A percentile compares a stretch with the other conserved stretches of the same genome.
Conservation (phyloP, 148 eudicot species). For the Suaeda aralocaspica region DNA sequence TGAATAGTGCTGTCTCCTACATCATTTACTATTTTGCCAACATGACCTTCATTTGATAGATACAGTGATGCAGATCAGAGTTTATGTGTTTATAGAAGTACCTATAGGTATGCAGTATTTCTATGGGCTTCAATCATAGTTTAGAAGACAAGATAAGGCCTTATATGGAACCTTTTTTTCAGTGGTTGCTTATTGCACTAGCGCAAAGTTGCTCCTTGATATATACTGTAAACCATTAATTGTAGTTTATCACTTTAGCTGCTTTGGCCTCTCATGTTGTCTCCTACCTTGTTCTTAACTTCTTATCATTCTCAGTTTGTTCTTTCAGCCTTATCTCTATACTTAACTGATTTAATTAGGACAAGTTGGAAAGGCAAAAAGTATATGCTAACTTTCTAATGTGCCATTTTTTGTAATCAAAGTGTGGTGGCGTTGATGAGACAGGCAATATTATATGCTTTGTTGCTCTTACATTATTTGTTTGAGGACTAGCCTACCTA, state of each 20-base stretch:
- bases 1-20: neutral
- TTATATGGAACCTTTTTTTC: neutral
- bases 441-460: neutral
- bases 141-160: neutral
- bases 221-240: too few species aligned
- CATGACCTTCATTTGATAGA: neutral
- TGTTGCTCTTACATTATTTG: neutral
- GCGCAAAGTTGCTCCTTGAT: too few species aligned
- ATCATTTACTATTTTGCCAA: neutral
- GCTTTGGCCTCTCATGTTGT: too few species aligned
- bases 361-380: neutral
- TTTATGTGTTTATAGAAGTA: neutral
- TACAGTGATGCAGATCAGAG: neutral
- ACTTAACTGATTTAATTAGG: too few species aligned
- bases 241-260: too few species aligned
- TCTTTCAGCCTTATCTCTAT: too few species aligned
- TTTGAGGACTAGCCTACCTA: neutral
- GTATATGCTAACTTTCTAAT: neutral
- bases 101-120: neutral
- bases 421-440: neutral
- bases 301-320: too few species aligned
- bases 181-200: neutral
- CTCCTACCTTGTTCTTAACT: too few species aligned
- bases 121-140: neutral
- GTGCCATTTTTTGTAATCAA: neutral